Base-by-base conservation (phyloP, 2,329 filamentous ascomycete genomes). In the Ophiocordyceps robertsii region DNA sequence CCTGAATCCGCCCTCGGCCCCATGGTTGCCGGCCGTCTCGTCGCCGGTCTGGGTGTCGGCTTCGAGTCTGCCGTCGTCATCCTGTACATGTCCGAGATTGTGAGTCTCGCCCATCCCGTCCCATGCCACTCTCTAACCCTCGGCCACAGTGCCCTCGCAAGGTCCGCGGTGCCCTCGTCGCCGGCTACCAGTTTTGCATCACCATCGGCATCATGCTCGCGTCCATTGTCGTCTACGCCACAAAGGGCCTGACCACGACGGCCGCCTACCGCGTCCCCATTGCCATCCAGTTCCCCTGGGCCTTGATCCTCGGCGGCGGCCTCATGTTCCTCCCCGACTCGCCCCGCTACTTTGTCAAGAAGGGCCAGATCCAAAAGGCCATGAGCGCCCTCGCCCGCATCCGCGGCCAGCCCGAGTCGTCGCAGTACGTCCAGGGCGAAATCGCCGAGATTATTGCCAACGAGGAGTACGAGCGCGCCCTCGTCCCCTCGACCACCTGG, bases 391-490 rank as follows among this genome's bases (percentile, higher is more conserved):
- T 94, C 7, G 64, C 75, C 44, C 73, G 70, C 44, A 75, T 94
- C 29, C 84, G 87, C 58, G 84, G 83, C 46, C 83, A 93, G 66
- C 72, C 81, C 39, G 56, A 64, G 42, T 76, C 83, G 43, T 89
- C 83, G 19, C 74, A 82, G 48, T 88, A 77, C 61, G 80, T 94
- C 63, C 77, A 82, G 65, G 67, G 76, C 47, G 87, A 94, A 65
- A 72, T 93, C 38, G 75, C 82, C 37, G 87, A 94, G 67, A 86
- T 95, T 50, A 73, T 92, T 46, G 87, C 86, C 68, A 94, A 93
- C 71, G 77, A 90, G 64, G 84, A 85, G 65, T 88, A 90, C 59
- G 88, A 94, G 70, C 70, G 80, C 53, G 67, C 75, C 40, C 66
- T 82, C 45, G 80, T 84, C 45, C 82, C 82, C 48, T 62, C 71